Evolutionary conservation across 805 yeast species (phyloP).

Genomic region (Wickerhamomyces silvicola): DNA sequence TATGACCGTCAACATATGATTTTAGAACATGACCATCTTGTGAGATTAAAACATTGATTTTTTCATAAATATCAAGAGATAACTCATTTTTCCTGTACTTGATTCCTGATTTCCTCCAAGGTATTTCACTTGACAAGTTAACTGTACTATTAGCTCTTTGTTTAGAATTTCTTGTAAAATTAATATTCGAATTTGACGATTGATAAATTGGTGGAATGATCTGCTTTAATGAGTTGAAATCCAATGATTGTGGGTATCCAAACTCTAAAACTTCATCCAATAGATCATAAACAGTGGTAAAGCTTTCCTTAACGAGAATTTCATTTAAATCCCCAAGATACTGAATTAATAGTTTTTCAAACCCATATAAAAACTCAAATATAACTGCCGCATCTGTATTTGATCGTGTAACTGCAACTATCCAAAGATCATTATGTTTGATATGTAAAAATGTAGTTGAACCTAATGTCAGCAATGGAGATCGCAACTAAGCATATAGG

Average conservation of each 20-base stretch:
- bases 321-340: conserved; percentile 34
- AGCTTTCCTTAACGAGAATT: conserved; percentile 52
- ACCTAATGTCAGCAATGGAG: conserved; percentile 80
- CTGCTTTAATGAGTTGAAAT: conserved; percentile 34
- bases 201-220: conserved; percentile 22
- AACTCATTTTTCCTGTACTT: conserved; percentile 80
- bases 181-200: conserved; percentile 20
- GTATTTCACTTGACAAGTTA: conserved; percentile 19
- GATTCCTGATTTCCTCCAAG: conserved; percentile 70
- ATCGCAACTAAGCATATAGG: conserved; percentile 29
- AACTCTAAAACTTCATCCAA: conserved; percentile 71
- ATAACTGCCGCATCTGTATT: conserved; percentile 80
- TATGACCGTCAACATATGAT: conserved; percentile 70
- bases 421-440: conserved; percentile 55
- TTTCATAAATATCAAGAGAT: conserved; percentile 68
- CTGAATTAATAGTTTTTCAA: conserved; percentile 46
- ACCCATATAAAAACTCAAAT: conserved; percentile 68
- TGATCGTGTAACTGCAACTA: conserved; percentile 84
- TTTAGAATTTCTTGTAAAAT: conserved; percentile 1
- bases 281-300: conserved; percentile 65
- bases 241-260: conserved; percentile 72
- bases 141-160: background rate
- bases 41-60: conserved; percentile 62
- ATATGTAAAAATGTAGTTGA: conserved; percentile 87
- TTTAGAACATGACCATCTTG: conserved; percentile 58